Conservation (phyloP, 2,329 filamentous ascomycete genomes). For the Colletotrichum eleusines region DNA sequence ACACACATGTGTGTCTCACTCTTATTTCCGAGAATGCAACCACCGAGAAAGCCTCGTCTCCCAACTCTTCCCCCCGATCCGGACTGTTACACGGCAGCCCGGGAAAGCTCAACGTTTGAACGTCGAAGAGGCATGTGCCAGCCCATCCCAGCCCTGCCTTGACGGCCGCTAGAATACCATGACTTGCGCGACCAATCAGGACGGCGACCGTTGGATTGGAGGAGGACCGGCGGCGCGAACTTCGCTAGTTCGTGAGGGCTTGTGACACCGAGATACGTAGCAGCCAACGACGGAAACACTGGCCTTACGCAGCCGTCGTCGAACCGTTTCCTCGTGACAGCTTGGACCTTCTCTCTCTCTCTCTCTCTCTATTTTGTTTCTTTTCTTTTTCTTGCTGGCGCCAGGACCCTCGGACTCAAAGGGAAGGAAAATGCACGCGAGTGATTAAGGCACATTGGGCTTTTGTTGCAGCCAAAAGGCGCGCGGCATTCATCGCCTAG, state of each 20-base stretch:
- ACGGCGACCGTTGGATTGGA: not conserved
- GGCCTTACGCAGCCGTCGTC: not conserved
- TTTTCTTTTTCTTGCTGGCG: not conserved
- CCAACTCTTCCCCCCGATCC: not conserved
- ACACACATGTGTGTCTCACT: no score
- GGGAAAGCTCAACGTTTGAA: conserved; percentile 10
- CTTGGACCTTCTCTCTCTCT: not conserved
- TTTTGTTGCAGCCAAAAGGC: no score
- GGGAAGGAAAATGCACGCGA: no score
- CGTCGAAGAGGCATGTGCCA: not conserved
- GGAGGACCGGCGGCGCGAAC: not conserved
- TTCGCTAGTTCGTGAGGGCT: not conserved
- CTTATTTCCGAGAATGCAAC: conserved; percentile 11
- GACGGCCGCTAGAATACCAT: not conserved
- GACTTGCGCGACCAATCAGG: not conserved
- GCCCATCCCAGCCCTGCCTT: not conserved
- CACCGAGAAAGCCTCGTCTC: not conserved
- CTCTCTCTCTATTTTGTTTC: fast-evolving
- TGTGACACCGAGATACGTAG: not conserved
- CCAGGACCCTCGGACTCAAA: conserved; percentile 13
- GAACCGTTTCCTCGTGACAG: conserved; percentile 11
- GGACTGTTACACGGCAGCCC: conserved; percentile 10
- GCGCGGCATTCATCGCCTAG: no score
- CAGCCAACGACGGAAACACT: not conserved
- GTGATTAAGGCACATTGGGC: no score